Percentiles rank a stretch among this genome's conserved stretches.
Evolutionary conservation across 257 asterid species (phyloP).

Genomic region (Solanum megistacrolobum): DNA sequence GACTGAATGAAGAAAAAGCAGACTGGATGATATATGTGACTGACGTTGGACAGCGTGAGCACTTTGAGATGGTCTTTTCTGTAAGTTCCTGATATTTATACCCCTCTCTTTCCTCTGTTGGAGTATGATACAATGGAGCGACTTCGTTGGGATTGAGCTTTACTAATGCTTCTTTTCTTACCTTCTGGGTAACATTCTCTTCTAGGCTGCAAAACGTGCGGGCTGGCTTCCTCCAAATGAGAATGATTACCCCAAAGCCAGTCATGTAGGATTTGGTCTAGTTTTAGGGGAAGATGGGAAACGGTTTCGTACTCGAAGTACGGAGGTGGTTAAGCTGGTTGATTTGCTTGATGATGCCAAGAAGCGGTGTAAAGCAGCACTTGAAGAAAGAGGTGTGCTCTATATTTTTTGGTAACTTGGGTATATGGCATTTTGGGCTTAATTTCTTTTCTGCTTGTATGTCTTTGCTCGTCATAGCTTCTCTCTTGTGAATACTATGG

Average conservation of each 20-base stretch:
- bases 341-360: conserved; percentile 94
- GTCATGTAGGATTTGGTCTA: conserved; percentile 89
- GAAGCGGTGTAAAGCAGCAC: conserved; percentile 57
- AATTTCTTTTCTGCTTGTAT: background rate
- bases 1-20: conserved; percentile 81
- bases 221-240: conserved; percentile 88
- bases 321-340: conserved; percentile 81
- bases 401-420: background rate
- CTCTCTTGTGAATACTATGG: background rate
- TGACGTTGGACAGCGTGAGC: conserved; percentile 87
- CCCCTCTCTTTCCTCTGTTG: background rate
- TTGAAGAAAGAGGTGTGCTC: conserved; percentile 63
- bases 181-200: conserved; percentile 7
- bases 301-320: conserved; percentile 79
- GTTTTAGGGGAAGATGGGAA: conserved; percentile 94
- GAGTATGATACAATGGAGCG: background rate
- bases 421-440: background rate
- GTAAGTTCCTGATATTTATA: conserved; percentile 35
- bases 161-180: background rate
- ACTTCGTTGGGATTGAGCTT: background rate
- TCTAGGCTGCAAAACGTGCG: conserved; percentile 79
- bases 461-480: background rate
- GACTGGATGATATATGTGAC: conserved; percentile 94
- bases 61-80: conserved; percentile 83
- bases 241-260: conserved; percentile 57